These are phyloP conservation scores for Volvox reticuliferus DNA, from an alignment of 139 green algal species.

Conservation along the genomic window DNA sequence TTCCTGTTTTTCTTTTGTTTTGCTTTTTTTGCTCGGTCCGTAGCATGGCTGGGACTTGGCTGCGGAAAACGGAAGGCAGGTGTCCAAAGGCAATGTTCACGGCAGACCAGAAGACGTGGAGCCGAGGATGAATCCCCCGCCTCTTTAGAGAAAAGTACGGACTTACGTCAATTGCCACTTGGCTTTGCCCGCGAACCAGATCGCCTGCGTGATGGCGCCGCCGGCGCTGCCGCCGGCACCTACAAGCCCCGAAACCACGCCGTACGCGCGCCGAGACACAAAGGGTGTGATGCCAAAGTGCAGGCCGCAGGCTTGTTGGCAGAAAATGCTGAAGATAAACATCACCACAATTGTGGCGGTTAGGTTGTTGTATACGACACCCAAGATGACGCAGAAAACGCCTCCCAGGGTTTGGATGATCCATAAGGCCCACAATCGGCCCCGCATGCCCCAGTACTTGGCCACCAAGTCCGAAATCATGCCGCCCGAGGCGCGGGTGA, in stretches of 20 bases:
- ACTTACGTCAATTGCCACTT: constrained; percentile 39
- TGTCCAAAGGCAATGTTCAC: too few species aligned
- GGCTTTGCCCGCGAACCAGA: constrained; percentile 85
- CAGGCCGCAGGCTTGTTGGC: constrained; percentile 71
- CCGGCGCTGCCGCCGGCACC: constrained; percentile 94
- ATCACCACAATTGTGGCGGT: constrained; percentile 84
- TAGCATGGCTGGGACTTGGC: too few species aligned
- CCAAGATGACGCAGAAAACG: constrained; percentile 86
- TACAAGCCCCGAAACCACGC: constrained; percentile 91
- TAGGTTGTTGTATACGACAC: constrained; percentile 70
- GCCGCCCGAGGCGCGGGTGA: constrained; percentile 86
- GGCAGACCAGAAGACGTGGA: too few species aligned
- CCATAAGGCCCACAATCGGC: constrained; percentile 82
- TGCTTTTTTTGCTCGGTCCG: too few species aligned
- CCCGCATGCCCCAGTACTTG: constrained; percentile 80
- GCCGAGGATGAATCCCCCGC: too few species aligned
- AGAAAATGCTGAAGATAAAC: constrained; percentile 89
- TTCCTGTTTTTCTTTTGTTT: too few species aligned
- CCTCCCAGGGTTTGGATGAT: constrained; percentile 81
- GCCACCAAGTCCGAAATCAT: constrained; percentile 70
- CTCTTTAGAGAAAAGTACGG: too few species aligned
- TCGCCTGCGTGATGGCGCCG: constrained; percentile 86
- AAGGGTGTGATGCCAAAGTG: constrained; percentile 94
- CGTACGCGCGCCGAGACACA: constrained; percentile 86
- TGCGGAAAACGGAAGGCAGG: too few species aligned